Evolutionary conservation across 2,329 filamentous ascomycete species (phyloP), one percentile per base, ranked within the genome.

Genomic region (Aspergillus carbonarius): DNA sequence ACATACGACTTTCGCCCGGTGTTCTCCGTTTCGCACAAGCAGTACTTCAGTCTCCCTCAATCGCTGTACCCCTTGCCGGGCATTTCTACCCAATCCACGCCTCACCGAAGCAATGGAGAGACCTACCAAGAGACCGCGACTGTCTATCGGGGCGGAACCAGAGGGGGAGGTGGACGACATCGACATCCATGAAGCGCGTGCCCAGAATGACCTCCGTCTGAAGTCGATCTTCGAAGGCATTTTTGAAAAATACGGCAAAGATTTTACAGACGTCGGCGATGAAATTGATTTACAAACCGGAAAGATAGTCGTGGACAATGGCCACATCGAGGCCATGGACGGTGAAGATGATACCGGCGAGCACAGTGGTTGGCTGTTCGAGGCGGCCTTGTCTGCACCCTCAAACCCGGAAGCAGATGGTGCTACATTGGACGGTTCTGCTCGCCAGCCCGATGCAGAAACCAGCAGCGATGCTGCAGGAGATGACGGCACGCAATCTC

Each of bases 141-240:
- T 85, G n/a, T 73, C 72, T 12, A 58, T 67, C 7, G 59, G 67
- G 40, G 52, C 62, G 17, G 65, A 70, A 7, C 60, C 65, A 3
- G 64, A 70, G 46, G 57, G 66, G 13, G 66, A 67, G 1, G 5
- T 59, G 1, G 64, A 66, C 40, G 79, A 82, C 53, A 80, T 82
- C 60, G 82, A 86, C 56, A 77, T 92, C 15, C 80, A 86, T 47
- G 79, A 83, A 60, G 86, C 84, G 49, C 84, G 89, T 63, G 83
- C 85, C 51, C 82, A 83, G 55, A 90, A 92, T 58, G 87, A 91
- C 61, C 79, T 82, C 62, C 87, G 86, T 59, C 83, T 96, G 40
- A 93, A 95, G 72, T 88, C 86, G n/a, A 87, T 87, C 5, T 95
- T 96, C 72, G 92, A 96, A 70, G 81, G 85, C 57, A 96, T 98